Base-by-base conservation (phyloP, 495 filamentous ascomycete species). In the Aspergillus affinis region DNA sequence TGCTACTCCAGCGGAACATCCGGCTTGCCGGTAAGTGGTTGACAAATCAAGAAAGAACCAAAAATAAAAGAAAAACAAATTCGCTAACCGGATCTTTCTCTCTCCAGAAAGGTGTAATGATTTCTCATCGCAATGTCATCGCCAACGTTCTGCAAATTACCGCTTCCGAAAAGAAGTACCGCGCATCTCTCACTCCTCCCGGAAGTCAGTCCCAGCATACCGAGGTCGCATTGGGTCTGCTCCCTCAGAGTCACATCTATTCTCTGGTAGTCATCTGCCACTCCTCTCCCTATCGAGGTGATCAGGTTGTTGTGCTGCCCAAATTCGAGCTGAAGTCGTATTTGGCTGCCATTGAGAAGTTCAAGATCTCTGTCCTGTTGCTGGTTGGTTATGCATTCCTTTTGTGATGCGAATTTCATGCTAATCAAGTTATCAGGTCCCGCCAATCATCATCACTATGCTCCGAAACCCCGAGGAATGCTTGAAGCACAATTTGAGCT, bases 1-100 rank as follows among this genome's bases (percentile, higher is more conserved):
- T 96, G 92, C 78, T 96, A 93, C 71, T 94, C 90, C 0, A 92
- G 88, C 71, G 92, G 92, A 19, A 97, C 92, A 13, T 94, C 91
- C 36, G 92, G 92, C 9, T 72, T 96, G 50, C 92, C 92, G 41
- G 88, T 90, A 78, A 67, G 82, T 76, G 51, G 10, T 50, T 9
- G 30, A 61, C 30, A 41, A n/a, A 26, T 27, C 18, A 9, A 23
- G 27, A 2, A 32, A 10, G 4, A 12, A 9, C 26, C 29, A 29
- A 19, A 21, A 17, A 20, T 20, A 18, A 1, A 9, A 20, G 6
- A 9, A 20, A 36, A 49, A 15, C 6, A 19, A 4, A 0, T 2
- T 20, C 12, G 48, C 48, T 49, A 21, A 49, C 13, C 12, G 13
- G 4, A 41, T 48, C 52, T n/a, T 10, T 21, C 17, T 61, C 6